Evolutionary conservation across 2,329 filamentous ascomycete species (phyloP), one percentile per base, ranked within the genome.

Genomic region (Fusarium pseudocircinatum): DNA sequence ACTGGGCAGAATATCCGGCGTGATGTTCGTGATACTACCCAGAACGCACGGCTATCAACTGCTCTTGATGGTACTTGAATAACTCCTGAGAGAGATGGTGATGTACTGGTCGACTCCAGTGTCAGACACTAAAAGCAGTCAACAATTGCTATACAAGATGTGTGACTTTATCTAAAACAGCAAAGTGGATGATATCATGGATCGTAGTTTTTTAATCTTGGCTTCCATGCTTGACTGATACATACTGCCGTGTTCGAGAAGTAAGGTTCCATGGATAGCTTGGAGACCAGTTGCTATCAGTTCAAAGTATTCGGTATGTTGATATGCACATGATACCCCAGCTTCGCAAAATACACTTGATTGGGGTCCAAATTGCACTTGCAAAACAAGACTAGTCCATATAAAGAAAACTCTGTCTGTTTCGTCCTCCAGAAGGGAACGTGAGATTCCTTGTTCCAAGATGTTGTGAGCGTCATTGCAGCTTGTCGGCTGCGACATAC

Each of bases 311-410:
- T 50, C 32, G 46, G 50, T 59, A 54, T 70, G 32, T 54, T 63
- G 57, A 57, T 28, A 46, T 60, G 42, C 49, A 26, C 34, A 69
- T 50, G 40, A 61, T 61, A 61, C 56, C 57, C 54, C 60, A 69
- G 50, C 49, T 64, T 78, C 76, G 76, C 76, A 78, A 78, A 72
- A 67, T 26, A 56, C 54, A 56, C 76, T 78, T 61, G 57, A 77
- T 77, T 39, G 42, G 73, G 59, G 65, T 49, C 54, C 43, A 43
- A 73, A 76, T 75, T 59, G 74, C 67, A 77, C 76, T 73, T 76
- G 76, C 76, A 72, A 75, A 63, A 78, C 69, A 49, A 67, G 56
- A 44, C 72, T 72, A 74, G 64, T 69, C 72, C 64, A 22, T 40
- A 72, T 72, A 44, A 50, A 67, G 69, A 60, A 61, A 59, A 54